Percentiles rank a stretch among this genome's conserved stretches.
Evolutionary conservation across 2,329 filamentous ascomycete species (phyloP).

Genomic region (Didymella keratinophila): DNA sequence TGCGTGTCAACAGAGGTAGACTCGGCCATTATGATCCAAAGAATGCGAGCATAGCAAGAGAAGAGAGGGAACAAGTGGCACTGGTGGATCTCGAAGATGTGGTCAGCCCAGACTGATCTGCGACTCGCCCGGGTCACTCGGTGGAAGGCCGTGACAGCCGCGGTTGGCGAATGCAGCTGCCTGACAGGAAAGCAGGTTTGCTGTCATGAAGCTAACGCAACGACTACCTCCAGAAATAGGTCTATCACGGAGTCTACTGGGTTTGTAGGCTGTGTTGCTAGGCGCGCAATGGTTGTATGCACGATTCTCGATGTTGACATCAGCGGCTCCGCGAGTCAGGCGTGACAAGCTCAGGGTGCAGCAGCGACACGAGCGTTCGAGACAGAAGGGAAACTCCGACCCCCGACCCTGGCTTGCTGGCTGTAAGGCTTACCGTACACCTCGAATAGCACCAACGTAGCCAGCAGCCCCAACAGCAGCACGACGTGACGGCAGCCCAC

Average conservation of each 20-base stretch:
- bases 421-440: conserved; percentile 30
- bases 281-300: conserved; percentile 1
- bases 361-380: neutral
- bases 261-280: neutral
- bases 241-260: neutral
- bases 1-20: conserved; percentile 41
- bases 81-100: conserved; percentile 26
- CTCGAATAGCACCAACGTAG: conserved; percentile 29
- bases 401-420: conserved; percentile 31
- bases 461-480: conserved; percentile 13
- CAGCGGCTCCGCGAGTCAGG: conserved; percentile 23
- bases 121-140: conserved; percentile 32
- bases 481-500: conserved; percentile 1
- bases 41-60: conserved; percentile 33
- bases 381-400: conserved; percentile 6
- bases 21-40: conserved; percentile 41
- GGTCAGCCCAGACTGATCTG: conserved; percentile 44
- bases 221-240: neutral
- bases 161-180: conserved; percentile 7
- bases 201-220: neutral
- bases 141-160: conserved; percentile 24
- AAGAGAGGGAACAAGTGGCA: conserved; percentile 9
- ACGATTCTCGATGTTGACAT: conserved; percentile 14
- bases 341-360: conserved; percentile 12
- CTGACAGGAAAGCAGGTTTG: neutral